Evolutionary conservation across 306 rosid genomes (phyloP).

Genomic region (Oemleria cerasiformis): DNA sequence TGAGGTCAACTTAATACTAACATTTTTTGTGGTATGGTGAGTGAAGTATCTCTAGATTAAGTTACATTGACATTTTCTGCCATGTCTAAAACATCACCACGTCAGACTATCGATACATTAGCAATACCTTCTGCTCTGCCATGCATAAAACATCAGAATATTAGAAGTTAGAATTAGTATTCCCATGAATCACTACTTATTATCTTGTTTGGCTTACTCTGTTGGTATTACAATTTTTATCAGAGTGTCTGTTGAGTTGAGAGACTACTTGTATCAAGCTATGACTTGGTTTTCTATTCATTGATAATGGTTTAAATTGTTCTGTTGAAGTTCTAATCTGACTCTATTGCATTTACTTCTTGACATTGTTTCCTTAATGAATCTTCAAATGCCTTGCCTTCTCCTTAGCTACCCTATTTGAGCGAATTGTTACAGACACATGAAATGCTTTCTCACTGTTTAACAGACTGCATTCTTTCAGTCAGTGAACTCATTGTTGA

Average conservation of each 20-base stretch:
- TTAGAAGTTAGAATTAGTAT: neutral
- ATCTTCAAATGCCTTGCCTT: neutral
- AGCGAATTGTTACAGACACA: neutral
- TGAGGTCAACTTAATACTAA: no score
- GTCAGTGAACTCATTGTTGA: no score
- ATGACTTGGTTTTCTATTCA: neutral
- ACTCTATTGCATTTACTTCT: neutral
- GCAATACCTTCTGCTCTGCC: neutral
- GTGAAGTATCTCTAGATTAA: conserved; percentile 13
- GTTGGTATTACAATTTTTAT: neutral
- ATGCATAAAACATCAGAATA: neutral
- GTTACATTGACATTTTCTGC: neutral
- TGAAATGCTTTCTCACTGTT: neutral
- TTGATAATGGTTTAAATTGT: neutral
- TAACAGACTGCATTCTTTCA: no score
- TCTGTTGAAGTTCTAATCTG: neutral
- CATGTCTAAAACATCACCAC: neutral
- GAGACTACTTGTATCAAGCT: neutral
- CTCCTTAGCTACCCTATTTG: no score
- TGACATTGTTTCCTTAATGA: neutral
- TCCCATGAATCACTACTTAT: neutral
- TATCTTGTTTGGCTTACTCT: neutral
- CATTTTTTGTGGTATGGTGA: conserved; percentile 87
- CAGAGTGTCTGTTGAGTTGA: neutral
- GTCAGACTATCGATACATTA: no score